These are phyloP conservation scores for Colletotrichum sp. DNA, from an alignment of 2,329 filamentous ascomycete genomes.

Conservation along the genomic window DNA sequence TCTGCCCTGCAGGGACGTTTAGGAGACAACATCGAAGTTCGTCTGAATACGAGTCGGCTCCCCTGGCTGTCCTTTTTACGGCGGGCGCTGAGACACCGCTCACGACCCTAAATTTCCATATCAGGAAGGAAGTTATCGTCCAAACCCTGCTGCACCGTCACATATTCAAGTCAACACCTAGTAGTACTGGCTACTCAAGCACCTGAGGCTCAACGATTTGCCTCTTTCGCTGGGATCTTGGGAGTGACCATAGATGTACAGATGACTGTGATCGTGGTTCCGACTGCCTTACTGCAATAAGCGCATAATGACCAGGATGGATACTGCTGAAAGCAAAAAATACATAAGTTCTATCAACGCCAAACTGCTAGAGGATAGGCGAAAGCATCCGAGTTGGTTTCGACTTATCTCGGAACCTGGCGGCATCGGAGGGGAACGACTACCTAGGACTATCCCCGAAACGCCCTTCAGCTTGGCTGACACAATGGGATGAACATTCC, in stretches of 20 bases:
- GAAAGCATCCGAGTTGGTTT: neutral
- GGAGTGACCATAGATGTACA: neutral
- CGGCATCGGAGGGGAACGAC: neutral
- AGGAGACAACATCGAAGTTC: neutral
- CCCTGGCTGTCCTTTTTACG: neutral
- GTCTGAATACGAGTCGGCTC: neutral
- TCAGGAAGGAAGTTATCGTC: neutral
- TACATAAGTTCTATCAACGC: too few relatives aligned
- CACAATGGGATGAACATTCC: neutral
- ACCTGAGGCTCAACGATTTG: neutral
- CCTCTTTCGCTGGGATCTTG: neutral
- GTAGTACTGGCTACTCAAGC: neutral
- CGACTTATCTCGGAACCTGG: neutral
- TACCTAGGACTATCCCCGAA: neutral
- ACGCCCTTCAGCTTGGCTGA: neutral
- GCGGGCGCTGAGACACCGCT: neutral
- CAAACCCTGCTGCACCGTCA: neutral
- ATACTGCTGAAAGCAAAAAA: too few relatives aligned
- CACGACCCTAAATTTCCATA: neutral
- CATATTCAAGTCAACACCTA: neutral
- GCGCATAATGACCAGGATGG: too few relatives aligned
- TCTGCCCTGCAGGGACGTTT: neutral
- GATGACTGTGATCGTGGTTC: neutral
- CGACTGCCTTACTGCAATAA: neutral
- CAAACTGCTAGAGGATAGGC: neutral